phyloP scores from a whole-genome alignment of 2,329 filamentous ascomycete species.

The Phialophora chinensis region DNA sequence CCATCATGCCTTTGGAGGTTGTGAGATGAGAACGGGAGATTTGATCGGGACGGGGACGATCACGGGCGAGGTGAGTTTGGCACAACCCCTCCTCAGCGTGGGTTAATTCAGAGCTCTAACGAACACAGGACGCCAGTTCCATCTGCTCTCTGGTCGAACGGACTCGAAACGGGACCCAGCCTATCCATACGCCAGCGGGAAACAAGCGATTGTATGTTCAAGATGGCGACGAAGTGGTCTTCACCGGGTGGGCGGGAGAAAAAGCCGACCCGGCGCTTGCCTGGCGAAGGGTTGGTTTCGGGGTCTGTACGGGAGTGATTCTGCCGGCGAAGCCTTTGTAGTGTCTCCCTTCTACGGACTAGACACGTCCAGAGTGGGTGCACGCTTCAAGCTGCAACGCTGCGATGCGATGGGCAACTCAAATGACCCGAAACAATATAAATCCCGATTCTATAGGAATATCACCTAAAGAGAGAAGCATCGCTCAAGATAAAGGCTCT shows the following conservation, averaged over 20 bases:
- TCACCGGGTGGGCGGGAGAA: slow-evolving; percentile 17
- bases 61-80: slow-evolving; percentile 10
- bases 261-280: slow-evolving; percentile 3
- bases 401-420: too few relatives aligned
- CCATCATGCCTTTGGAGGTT: slow-evolving; percentile 22
- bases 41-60: slow-evolving; percentile 21
- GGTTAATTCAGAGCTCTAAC: too few relatives aligned
- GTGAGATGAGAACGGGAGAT: slow-evolving; percentile 21
- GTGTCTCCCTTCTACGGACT: too few relatives aligned
- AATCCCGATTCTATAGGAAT: too few relatives aligned
- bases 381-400: too few relatives aligned
- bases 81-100: neutral
- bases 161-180: slow-evolving; percentile 16
- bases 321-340: too few relatives aligned
- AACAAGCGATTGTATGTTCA: slow-evolving; percentile 19
- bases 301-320: too few relatives aligned
- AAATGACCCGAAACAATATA: too few relatives aligned
- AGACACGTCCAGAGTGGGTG: too few relatives aligned
- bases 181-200: slow-evolving; percentile 7
- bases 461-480: too few relatives aligned
- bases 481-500: too few relatives aligned
- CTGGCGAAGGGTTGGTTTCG: too few relatives aligned
- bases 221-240: slow-evolving; percentile 17
- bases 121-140: slow-evolving; percentile 4
- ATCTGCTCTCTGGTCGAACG: slow-evolving; percentile 20